Evolutionary conservation across 2,329 filamentous ascomycete genomes (phyloP).

Genomic region (Cercospora canescens): DNA sequence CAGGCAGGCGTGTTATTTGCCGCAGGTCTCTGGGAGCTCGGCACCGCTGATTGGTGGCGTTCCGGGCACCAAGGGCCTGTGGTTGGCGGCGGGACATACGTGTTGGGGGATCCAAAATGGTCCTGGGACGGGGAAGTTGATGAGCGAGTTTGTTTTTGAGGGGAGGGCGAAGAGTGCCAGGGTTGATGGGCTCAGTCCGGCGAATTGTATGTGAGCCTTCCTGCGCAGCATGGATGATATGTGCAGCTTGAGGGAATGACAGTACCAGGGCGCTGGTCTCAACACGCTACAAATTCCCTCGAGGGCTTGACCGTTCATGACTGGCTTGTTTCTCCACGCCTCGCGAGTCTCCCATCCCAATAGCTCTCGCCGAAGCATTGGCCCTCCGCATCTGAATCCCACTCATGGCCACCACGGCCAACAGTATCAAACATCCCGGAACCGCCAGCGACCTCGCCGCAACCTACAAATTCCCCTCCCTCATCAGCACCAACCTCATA

Average conservation of each 20-base stretch:
- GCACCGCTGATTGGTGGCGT: slow-evolving; percentile 79
- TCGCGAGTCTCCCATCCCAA: background rate
- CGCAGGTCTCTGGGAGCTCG: slow-evolving; percentile 64
- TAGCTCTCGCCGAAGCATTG: background rate
- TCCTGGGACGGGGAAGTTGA: slow-evolving; percentile 66
- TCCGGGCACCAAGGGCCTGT: slow-evolving; percentile 65
- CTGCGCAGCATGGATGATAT: too few relatives aligned
- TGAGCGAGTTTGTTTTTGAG: slow-evolving; percentile 50
- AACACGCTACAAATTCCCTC: background rate
- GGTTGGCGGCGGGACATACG: slow-evolving; percentile 86
- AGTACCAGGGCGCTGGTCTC: background rate
- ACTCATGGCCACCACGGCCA: background rate
- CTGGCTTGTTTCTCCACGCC: background rate
- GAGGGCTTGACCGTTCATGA: background rate
- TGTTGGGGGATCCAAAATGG: slow-evolving; percentile 99
- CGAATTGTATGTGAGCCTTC: slow-evolving; percentile 26
- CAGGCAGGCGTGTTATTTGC: slow-evolving; percentile 91
- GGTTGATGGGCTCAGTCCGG: slow-evolving; percentile 44
- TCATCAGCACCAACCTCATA: background rate
- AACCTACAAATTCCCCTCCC: background rate
- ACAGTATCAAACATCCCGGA: background rate
- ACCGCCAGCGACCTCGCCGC: background rate
- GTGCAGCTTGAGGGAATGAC: too few relatives aligned
- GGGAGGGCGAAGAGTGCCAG: slow-evolving; percentile 45
- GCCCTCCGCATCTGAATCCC: background rate